Evolutionary conservation across 1,284 basidiomycete genomes (phyloP).

Genomic region (Erythrobasidium hasegawianum): DNA sequence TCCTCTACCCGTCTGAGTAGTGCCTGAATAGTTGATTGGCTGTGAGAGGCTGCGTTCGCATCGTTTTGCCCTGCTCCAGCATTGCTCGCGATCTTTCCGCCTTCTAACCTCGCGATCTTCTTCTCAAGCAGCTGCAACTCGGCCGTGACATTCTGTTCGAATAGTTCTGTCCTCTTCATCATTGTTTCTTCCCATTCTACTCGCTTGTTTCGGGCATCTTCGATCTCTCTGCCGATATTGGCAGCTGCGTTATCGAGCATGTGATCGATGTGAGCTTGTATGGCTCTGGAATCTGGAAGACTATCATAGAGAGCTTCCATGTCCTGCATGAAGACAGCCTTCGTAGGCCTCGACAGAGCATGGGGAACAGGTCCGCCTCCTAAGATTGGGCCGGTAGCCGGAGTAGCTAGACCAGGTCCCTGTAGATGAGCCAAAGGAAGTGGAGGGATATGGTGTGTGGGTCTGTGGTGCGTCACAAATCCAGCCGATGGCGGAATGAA

Average conservation of each 20-base stretch:
- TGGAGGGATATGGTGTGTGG: constrained; percentile 18
- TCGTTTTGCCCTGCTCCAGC: neutral
- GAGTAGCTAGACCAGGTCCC: neutral
- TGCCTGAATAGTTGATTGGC: neutral
- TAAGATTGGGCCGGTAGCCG: neutral
- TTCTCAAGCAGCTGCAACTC: constrained; percentile 16
- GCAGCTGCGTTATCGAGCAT: constrained; percentile 7
- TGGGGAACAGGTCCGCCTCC: neutral
- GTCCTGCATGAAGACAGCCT: constrained; percentile 3
- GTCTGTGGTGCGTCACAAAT: neutral
- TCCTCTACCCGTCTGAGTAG: constrained; percentile 4
- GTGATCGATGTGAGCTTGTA: constrained; percentile 2
- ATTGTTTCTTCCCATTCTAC: constrained; percentile 21
- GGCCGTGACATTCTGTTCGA: constrained; percentile 2
- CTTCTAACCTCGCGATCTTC: constrained; percentile 1
- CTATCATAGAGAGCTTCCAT: constrained; percentile 21
- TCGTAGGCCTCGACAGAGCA: neutral
- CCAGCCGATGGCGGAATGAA: neutral
- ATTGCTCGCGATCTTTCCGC: neutral
- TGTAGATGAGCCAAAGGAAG: neutral
- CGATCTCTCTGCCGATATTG: constrained; percentile 14
- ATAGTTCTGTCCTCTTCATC: constrained; percentile 8
- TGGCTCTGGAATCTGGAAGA: neutral
- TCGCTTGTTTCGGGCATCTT: neutral
- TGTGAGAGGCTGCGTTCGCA: neutral